Evolutionary conservation across 2,329 filamentous ascomycete species (phyloP).

Genomic region (Neoscytalidium dimidiatum): DNA sequence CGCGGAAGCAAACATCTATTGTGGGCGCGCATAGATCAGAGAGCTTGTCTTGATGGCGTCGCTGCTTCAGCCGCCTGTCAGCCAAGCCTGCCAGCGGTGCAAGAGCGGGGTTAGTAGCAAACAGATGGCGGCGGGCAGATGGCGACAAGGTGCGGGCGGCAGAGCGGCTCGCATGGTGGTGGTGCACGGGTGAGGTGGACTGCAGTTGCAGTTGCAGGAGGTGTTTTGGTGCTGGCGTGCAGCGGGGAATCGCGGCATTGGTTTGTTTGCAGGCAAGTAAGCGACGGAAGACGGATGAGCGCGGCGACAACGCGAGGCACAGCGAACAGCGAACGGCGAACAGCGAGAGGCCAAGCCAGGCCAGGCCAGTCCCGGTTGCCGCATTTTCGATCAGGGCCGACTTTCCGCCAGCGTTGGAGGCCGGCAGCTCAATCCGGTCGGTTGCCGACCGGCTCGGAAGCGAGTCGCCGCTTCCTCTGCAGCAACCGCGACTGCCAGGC

Average conservation of each 20-base stretch:
- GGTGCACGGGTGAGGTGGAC: background rate
- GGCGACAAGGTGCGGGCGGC: background rate
- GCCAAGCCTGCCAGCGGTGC: background rate
- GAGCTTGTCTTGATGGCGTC: background rate
- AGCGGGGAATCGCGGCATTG: too few species aligned
- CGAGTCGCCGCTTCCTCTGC: background rate
- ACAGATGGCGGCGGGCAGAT: conserved; percentile 1
- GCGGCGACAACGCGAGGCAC: too few species aligned
- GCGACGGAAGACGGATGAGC: too few species aligned
- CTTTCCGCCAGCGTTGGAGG: background rate
- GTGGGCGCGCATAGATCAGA: background rate
- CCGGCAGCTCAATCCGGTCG: background rate
- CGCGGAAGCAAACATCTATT: background rate
- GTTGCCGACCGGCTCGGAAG: background rate
- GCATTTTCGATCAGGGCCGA: background rate
- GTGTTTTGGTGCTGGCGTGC: background rate
- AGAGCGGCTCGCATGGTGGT: background rate
- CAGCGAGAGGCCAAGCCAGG: background rate
- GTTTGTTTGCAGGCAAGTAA: too few species aligned
- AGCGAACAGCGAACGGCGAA: too few species aligned
- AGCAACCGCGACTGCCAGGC: background rate
- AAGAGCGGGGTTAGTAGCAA: background rate
- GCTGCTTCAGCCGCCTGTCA: conserved; percentile 1
- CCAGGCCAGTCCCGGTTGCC: background rate
- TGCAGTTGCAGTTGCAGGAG: background rate